A percentile compares a stretch with the other conserved stretches of the same genome.
Conservation (phyloP, 169 alveolate species). For the Plasmodium inui region DNA sequence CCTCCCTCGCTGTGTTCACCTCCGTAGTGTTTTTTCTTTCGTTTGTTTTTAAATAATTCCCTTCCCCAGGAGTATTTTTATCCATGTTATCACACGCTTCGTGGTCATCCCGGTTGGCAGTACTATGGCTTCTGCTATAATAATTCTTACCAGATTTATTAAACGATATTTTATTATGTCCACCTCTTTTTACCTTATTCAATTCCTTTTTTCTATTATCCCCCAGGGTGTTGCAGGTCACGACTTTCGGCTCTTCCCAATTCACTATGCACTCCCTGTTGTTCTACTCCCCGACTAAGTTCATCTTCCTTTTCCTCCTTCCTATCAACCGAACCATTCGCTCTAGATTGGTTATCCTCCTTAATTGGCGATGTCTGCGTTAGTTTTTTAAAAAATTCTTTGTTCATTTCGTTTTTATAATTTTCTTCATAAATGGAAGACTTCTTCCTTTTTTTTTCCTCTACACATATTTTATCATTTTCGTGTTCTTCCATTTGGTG, state of each 20-base stretch:
- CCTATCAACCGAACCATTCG: background rate
- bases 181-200: background rate
- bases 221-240: background rate
- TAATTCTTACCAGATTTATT: background rate
- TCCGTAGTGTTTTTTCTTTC: background rate
- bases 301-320: slow-evolving; percentile 8
- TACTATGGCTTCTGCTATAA: background rate
- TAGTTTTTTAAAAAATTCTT: slow-evolving; percentile 9
- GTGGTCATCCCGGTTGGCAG: background rate
- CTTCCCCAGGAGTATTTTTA: background rate
- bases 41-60: background rate
- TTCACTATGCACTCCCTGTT: background rate
- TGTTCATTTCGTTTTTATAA: slow-evolving; percentile 8
- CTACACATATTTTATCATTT: slow-evolving; percentile 4
- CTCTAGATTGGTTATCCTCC: background rate
- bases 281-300: background rate
- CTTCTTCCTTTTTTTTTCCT: slow-evolving; percentile 6
- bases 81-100: background rate
- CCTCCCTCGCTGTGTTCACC: background rate
- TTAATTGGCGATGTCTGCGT: slow-evolving; percentile 3
- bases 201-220: background rate
- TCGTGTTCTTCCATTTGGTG: background rate
- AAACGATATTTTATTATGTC: background rate
- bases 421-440: slow-evolving; percentile 12
- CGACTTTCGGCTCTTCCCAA: background rate